Conservation (phyloP, 306 rosid genomes). For the Quercus glauca region DNA sequence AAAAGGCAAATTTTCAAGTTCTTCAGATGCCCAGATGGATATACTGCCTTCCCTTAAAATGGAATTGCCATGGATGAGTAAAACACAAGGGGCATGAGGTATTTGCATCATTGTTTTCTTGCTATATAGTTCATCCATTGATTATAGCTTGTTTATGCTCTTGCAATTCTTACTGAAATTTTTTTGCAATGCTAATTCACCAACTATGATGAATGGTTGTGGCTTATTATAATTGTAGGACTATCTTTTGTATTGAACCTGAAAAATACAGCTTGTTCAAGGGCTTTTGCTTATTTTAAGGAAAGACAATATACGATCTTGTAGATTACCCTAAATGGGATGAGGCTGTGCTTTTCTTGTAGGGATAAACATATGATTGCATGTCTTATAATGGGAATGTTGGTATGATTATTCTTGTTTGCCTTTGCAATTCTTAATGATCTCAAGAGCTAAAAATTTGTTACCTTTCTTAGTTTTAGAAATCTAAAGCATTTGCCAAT, state of each 20-base stretch:
- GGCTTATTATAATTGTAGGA: constrained; percentile 30
- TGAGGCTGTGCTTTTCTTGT: not conserved
- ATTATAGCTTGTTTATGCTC: constrained; percentile 32
- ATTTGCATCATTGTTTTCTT: constrained; percentile 31
- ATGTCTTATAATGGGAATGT: not conserved
- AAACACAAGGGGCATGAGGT: constrained; percentile 53
- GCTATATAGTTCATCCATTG: constrained; percentile 29
- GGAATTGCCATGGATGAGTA: constrained; percentile 71
- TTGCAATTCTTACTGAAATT: constrained; percentile 11
- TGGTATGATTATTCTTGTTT: not conserved
- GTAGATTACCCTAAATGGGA: constrained; percentile 12
- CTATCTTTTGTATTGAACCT: constrained; percentile 24
- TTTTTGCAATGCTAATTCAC: constrained; percentile 48
- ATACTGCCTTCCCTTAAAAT: constrained; percentile 62
- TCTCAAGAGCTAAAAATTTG: not conserved
- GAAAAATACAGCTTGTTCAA: constrained; percentile 25
- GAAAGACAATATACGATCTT: constrained; percentile 19
- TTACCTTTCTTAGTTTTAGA: not conserved
- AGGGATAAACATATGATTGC: constrained; percentile 8
- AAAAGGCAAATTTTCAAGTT: constrained; percentile 62
- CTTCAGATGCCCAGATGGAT: constrained; percentile 55
- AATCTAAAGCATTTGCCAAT: not conserved
- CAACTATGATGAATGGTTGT: constrained; percentile 36
- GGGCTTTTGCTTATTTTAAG: constrained; percentile 23
- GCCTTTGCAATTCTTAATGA: not conserved